phyloP scores from a whole-genome alignment of 1,139 yeast species.

The Lodderomyces orthopsilosis region DNA sequence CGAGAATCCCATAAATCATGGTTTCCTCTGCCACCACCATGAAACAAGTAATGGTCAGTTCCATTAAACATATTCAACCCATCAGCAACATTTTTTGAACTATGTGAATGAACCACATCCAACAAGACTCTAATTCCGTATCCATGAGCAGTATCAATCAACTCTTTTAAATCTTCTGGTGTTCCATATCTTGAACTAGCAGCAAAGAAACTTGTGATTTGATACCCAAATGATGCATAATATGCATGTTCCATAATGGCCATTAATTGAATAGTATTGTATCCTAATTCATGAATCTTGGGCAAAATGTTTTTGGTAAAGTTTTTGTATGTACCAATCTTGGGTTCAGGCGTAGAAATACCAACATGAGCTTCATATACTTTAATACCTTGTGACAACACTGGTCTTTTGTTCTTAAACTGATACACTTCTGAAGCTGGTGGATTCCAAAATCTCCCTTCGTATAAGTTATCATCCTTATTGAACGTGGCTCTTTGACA shows the following conservation, averaged over 20 bases:
- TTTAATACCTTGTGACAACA: slow-evolving; percentile 55
- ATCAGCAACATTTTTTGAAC: slow-evolving; percentile 90
- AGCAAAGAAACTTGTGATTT: slow-evolving; percentile 90
- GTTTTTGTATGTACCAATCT: slow-evolving; percentile 79
- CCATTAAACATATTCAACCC: slow-evolving; percentile 95
- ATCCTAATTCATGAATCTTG: slow-evolving; percentile 78
- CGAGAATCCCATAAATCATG: slow-evolving; percentile 97
- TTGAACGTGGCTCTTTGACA: slow-evolving; percentile 78
- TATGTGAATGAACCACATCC: slow-evolving; percentile 95
- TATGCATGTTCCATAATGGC: slow-evolving; percentile 99
- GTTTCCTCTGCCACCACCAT: slow-evolving; percentile 77
- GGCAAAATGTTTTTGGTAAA: slow-evolving; percentile 81
- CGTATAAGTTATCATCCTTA: slow-evolving; percentile 48
- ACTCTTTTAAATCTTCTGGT: slow-evolving; percentile 89
- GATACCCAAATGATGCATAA: slow-evolving; percentile 96
- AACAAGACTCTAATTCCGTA: slow-evolving; percentile 82
- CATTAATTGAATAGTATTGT: slow-evolving; percentile 93
- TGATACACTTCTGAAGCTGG: slow-evolving; percentile 40
- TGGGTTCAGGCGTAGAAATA: slow-evolving; percentile 86
- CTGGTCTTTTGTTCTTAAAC: slow-evolving; percentile 66
- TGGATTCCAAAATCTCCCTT: slow-evolving; percentile 86
- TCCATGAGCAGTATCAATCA: slow-evolving; percentile 88
- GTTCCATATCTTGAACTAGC: slow-evolving; percentile 86
- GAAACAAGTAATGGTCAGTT: slow-evolving; percentile 92
- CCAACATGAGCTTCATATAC: slow-evolving; percentile 97